Evolutionary conservation across 2,329 filamentous ascomycete genomes (phyloP), one percentile per base, ranked within the genome.

Genomic region (Penicillium freii): DNA sequence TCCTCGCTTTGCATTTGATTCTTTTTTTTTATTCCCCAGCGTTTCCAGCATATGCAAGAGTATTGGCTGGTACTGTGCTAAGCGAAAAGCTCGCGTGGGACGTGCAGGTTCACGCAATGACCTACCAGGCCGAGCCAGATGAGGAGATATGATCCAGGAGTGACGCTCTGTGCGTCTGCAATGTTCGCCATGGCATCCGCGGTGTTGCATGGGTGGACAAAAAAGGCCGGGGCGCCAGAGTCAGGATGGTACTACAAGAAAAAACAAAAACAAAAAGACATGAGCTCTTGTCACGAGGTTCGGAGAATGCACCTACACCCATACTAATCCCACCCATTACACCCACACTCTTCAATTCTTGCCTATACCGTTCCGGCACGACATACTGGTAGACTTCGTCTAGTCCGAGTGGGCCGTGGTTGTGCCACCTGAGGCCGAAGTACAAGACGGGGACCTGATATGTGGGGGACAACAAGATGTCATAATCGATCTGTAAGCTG

Each of bases 91-190:
- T 87, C 84, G 68, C 84, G 83, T 56, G 91, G 90, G 61, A 95
- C 79, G 81, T 86, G 86, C 63, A 97, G 80, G 56, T 91, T 90
- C 40, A 96, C 88, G 64, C 86, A 87, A 51, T 85, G 85, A 58
- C 92, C 93, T 44, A 96, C 85, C 57, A 96, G 78, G n/a, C 92
- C 92, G 61, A 97, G 81, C 92, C 93, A 97, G 54, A 91, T 78
- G 76, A 91, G 84, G 69, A 97, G 81, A 78, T 97, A 97, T 66
- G 87, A 81, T 67, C 87, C 72, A 6, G 79, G 73, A 19, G 66
- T 75, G 44, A 79, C 62, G n/a, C 68, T 61, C 56, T 65, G 65
- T 49, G 68, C 66, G 15, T 73, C 68, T 65, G 83, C 77, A 67
- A 91, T 86, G 51, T 78, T 80, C 65, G 80, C 80, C 83, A 97